Evolutionary conservation across 164 flowering plant genomes (phyloP).

Genomic region (Dillenia suffruticosa): DNA sequence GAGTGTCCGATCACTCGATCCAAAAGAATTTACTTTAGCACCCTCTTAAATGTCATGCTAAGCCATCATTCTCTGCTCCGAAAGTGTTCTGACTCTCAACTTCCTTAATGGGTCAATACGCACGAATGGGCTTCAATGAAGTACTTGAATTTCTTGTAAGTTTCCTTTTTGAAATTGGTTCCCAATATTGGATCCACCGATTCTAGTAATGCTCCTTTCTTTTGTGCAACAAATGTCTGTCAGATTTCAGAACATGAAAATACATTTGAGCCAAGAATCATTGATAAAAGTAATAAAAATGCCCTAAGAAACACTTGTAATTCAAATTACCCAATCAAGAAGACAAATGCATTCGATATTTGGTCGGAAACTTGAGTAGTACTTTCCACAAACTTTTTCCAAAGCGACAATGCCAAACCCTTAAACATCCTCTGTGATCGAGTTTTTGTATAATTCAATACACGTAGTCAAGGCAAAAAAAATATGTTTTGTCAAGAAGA

Average conservation of each 20-base stretch:
- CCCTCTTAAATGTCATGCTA: too few relatives aligned
- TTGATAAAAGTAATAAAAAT: not conserved
- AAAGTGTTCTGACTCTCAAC: slow-evolving; percentile 18
- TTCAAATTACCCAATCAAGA: slow-evolving; percentile 44
- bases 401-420: slow-evolving; percentile 56
- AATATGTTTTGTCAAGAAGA: too few relatives aligned
- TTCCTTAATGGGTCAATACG: slow-evolving; percentile 26
- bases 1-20: too few relatives aligned
- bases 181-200: slow-evolving; percentile 26
- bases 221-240: slow-evolving; percentile 18
- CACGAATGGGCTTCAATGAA: slow-evolving; percentile 21
- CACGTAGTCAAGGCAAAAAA: too few relatives aligned
- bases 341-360: slow-evolving; percentile 29
- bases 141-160: slow-evolving; percentile 18
- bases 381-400: slow-evolving; percentile 51
- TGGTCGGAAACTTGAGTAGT: slow-evolving; percentile 27
- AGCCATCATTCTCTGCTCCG: not conserved
- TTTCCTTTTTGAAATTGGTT: not conserved
- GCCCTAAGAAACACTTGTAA: not conserved
- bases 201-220: slow-evolving; percentile 20
- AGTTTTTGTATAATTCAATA: too few relatives aligned
- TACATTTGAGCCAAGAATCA: not conserved
- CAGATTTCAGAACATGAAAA: not conserved
- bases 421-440: slow-evolving; percentile 32
- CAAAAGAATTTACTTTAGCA: too few relatives aligned